Percentiles rank a stretch among this genome's conserved stretches.
phyloP scores from a whole-genome alignment of 2,329 filamentous ascomycete species.

The Didymosphaeria variabile region DNA sequence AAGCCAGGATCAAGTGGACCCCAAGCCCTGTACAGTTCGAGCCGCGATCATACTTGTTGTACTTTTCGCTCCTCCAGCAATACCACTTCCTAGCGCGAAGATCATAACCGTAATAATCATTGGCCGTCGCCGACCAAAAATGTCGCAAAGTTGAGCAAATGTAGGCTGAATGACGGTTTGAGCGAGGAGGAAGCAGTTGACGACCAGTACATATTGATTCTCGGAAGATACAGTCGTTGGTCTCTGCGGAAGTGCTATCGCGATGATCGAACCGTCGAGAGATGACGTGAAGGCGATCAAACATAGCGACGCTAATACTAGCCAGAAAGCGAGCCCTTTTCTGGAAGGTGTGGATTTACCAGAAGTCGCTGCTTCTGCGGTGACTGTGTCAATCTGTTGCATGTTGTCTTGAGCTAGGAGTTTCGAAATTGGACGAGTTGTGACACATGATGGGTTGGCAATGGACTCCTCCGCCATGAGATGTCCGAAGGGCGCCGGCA shows the following conservation, averaged over 20 bases:
- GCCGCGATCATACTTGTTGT: constrained; percentile 61
- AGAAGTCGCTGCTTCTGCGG: no score
- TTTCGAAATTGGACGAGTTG: no score
- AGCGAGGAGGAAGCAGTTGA: constrained; percentile 45
- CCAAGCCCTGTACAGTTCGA: constrained; percentile 62
- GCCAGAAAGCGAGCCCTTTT: not conserved
- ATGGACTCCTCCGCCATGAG: no score
- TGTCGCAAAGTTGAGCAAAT: constrained; percentile 58
- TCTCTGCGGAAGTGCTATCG: constrained; percentile 51
- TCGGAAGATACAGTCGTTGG: constrained; percentile 34
- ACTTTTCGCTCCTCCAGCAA: constrained; percentile 59
- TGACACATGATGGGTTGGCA: no score
- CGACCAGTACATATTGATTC: constrained; percentile 48
- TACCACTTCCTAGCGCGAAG: constrained; percentile 61
- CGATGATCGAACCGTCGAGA: constrained; percentile 44
- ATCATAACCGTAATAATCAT: constrained; percentile 47
- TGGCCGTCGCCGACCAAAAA: constrained; percentile 59
- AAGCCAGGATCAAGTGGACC: constrained; percentile 35
- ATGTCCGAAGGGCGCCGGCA: no score
- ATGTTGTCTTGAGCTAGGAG: no score
- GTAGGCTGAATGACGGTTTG: constrained; percentile 57
- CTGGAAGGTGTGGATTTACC: no score
- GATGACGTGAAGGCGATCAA: constrained; percentile 32
- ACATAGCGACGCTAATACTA: constrained; percentile 30
- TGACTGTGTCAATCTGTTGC: no score